Conservation (phyloP, 345 rosid species). For the Lepidium aucheri region DNA sequence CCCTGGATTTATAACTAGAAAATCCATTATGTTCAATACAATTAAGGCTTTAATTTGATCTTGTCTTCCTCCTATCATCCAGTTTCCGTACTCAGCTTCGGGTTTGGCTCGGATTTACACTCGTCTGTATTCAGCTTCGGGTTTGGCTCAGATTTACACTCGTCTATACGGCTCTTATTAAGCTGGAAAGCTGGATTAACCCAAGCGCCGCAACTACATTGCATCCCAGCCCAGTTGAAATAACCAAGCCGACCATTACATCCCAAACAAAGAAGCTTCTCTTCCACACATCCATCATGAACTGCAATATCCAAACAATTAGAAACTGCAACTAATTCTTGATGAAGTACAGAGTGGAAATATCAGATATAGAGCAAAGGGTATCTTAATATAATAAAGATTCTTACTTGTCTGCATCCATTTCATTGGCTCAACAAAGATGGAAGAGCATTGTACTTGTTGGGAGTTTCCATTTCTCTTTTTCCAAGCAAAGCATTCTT, state of each 20-base stretch:
- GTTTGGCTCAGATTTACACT: constrained; percentile 27
- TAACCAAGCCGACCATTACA: constrained; percentile 77
- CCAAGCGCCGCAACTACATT: constrained; percentile 94
- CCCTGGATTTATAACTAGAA: not conserved
- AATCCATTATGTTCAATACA: not conserved
- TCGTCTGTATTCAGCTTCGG: not conserved
- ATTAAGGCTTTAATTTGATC: not conserved
- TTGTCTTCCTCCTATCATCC: not conserved
- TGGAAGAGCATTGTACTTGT: constrained; percentile 55
- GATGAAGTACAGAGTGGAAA: not conserved
- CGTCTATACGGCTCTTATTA: constrained; percentile 67
- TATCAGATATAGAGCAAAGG: not conserved
- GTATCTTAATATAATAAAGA: not conserved
- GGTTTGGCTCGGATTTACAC: no score
- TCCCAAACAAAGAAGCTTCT: constrained; percentile 69
- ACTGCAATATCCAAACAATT: constrained; percentile 41
- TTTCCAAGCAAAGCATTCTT: constrained; percentile 66
- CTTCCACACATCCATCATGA: constrained; percentile 73
- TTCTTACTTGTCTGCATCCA: constrained; percentile 74
- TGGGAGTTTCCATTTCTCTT: constrained; percentile 49
- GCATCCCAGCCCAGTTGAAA: constrained; percentile 96
- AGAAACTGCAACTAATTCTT: not conserved
- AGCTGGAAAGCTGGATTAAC: constrained; percentile 89
- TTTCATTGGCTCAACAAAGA: constrained; percentile 90
- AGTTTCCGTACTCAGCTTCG: not conserved